phyloP scores from a whole-genome alignment of 2,329 filamentous ascomycete species.

The Spiromastix sp. region DNA sequence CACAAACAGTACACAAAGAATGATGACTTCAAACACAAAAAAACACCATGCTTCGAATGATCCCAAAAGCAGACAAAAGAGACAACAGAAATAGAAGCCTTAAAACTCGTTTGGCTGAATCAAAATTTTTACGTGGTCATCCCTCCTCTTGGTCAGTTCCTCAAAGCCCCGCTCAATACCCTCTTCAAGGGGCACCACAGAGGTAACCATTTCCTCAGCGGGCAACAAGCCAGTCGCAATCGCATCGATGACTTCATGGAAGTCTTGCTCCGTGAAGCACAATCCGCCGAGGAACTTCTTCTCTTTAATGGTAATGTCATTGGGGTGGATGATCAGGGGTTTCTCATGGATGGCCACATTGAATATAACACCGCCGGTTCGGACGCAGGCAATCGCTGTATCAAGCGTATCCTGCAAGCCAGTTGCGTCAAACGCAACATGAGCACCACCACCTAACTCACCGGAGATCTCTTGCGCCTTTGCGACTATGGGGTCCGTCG shows the following conservation, averaged over 20 bases:
- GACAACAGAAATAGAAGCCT: no score
- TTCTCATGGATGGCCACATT: slow-evolving; percentile 58
- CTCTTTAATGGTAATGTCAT: slow-evolving; percentile 44
- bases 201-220: slow-evolving; percentile 50
- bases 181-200: slow-evolving; percentile 45
- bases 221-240: slow-evolving; percentile 31
- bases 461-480: slow-evolving; percentile 38
- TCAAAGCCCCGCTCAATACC: slow-evolving; percentile 49
- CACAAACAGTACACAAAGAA: no score
- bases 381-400: slow-evolving; percentile 38
- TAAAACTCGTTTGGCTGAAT: slow-evolving; percentile 22
- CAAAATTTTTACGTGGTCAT: slow-evolving; percentile 53
- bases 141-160: slow-evolving; percentile 48
- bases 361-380: slow-evolving; percentile 46
- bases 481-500: slow-evolving; percentile 41
- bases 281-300: slow-evolving; percentile 40
- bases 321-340: slow-evolving; percentile 42
- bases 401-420: slow-evolving; percentile 45
- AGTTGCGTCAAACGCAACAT: slow-evolving; percentile 53
- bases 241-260: slow-evolving; percentile 47
- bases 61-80: no score
- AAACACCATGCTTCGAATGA: no score
- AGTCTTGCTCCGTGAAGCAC: slow-evolving; percentile 44
- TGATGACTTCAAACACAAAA: no score
- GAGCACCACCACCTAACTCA: slow-evolving; percentile 42